Evolutionary conservation across 129 eudicot species (phyloP).

Genomic region (Chrysanthemum makinoi): DNA sequence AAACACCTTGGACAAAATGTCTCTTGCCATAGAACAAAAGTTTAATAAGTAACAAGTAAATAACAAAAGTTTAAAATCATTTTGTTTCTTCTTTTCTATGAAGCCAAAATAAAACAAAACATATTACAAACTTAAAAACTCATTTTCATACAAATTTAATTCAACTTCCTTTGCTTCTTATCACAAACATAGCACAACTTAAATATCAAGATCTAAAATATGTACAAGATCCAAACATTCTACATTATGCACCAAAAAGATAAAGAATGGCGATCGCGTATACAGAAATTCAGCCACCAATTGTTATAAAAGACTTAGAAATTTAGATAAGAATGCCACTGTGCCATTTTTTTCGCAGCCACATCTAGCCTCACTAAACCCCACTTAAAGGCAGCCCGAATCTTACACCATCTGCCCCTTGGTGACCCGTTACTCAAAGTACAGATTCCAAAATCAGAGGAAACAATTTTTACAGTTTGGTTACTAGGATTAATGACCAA

Average conservation of each 20-base stretch:
- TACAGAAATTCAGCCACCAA: slow-evolving; percentile 30
- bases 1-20: too few species aligned
- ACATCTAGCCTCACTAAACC: slow-evolving; percentile 39
- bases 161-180: background rate
- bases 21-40: too few species aligned
- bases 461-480: slow-evolving; percentile 20
- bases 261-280: slow-evolving; percentile 20
- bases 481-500: slow-evolving; percentile 19
- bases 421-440: slow-evolving; percentile 29
- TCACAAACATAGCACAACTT: background rate
- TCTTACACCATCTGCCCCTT: slow-evolving; percentile 40
- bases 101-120: too few species aligned
- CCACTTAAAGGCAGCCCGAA: slow-evolving; percentile 44
- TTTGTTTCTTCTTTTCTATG: too few species aligned
- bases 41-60: too few species aligned
- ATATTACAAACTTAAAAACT: too few species aligned
- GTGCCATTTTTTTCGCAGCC: slow-evolving; percentile 42
- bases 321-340: slow-evolving; percentile 20
- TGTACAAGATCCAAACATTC: slow-evolving; percentile 12
- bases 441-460: slow-evolving; percentile 34
- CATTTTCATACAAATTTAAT: too few species aligned
- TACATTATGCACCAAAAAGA: slow-evolving; percentile 12
- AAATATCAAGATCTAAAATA: background rate
- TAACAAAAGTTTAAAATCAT: too few species aligned
- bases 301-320: slow-evolving; percentile 3